phyloP scores from a whole-genome alignment of 768 basidiomycete genomes.

The Russula griseocarnosa region DNA sequence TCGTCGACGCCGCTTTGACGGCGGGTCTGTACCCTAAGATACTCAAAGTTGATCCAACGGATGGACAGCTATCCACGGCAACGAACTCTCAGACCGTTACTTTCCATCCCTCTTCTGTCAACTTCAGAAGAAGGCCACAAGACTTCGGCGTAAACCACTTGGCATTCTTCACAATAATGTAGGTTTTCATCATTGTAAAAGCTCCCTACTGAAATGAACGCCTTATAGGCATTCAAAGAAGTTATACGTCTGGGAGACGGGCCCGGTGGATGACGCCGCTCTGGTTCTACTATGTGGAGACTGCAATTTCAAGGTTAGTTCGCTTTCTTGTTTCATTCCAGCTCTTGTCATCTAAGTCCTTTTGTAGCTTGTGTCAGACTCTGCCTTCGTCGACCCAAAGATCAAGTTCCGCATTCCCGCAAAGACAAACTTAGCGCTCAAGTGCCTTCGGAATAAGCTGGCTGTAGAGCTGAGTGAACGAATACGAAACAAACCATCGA shows the following conservation, averaged over 20 bases:
- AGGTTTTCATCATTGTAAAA: slow-evolving; percentile 29
- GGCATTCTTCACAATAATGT: slow-evolving; percentile 88
- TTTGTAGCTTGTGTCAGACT: slow-evolving; percentile 62
- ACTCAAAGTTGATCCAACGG: slow-evolving; percentile 58
- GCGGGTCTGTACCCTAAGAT: slow-evolving; percentile 92
- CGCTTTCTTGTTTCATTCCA: background rate
- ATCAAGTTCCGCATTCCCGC: slow-evolving; percentile 66
- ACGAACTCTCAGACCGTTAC: slow-evolving; percentile 72
- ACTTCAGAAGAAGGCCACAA: slow-evolving; percentile 62
- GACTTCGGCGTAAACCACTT: slow-evolving; percentile 77
- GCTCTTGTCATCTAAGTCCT: background rate
- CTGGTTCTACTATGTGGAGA: slow-evolving; percentile 87
- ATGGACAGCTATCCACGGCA: slow-evolving; percentile 69
- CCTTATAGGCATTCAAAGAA: slow-evolving; percentile 85
- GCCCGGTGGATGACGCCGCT: slow-evolving; percentile 80
- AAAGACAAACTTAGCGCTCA: slow-evolving; percentile 75
- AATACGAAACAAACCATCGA: slow-evolving; percentile 59
- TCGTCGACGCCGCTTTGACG: slow-evolving; percentile 77
- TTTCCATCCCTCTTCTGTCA: slow-evolving; percentile 91
- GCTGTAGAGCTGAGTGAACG: slow-evolving; percentile 55
- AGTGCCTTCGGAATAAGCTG: slow-evolving; percentile 67
- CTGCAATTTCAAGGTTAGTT: slow-evolving; percentile 73
- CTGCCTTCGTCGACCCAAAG: slow-evolving; percentile 80
- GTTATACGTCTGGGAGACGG: slow-evolving; percentile 90
- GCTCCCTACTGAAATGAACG: background rate